Evolutionary conservation across 2,329 filamentous ascomycete species (phyloP).

Genomic region (Paecilomyces sp.): DNA sequence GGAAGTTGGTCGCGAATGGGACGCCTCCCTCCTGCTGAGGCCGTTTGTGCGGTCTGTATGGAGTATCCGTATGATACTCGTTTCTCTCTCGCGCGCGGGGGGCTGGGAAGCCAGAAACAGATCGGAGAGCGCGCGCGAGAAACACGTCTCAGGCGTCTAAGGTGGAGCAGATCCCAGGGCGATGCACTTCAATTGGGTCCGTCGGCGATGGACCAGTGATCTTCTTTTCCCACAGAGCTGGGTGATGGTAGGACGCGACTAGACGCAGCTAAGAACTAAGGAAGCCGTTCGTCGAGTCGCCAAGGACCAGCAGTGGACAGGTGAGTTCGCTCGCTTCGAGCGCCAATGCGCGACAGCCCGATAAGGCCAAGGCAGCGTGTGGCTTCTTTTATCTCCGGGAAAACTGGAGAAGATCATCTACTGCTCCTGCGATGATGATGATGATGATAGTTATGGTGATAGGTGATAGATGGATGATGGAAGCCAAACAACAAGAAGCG

Average conservation of each 20-base stretch:
- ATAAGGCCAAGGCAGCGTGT: background rate
- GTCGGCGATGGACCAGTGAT: background rate
- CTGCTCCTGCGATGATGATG: background rate
- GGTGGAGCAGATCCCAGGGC: background rate
- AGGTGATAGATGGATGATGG: background rate
- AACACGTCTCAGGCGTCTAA: slow-evolving; percentile 1
- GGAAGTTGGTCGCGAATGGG: background rate
- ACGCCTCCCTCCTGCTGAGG: background rate
- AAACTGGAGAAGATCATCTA: background rate
- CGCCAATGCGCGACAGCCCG: background rate
- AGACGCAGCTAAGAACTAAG: background rate
- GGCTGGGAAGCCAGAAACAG: background rate
- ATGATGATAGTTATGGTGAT: background rate
- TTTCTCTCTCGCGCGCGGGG: background rate
- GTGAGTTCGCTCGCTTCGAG: background rate
- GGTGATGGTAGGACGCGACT: background rate
- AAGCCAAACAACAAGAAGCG: too few relatives aligned
- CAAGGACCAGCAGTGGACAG: background rate
- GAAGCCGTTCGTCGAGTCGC: background rate
- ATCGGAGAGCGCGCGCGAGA: background rate
- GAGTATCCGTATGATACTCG: background rate
- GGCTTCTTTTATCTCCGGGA: background rate
- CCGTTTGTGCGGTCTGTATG: background rate
- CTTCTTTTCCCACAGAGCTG: background rate
- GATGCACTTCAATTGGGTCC: background rate